phyloP scores from a whole-genome alignment of 768 basidiomycete species.

The Dentipellis fragilis region DNA sequence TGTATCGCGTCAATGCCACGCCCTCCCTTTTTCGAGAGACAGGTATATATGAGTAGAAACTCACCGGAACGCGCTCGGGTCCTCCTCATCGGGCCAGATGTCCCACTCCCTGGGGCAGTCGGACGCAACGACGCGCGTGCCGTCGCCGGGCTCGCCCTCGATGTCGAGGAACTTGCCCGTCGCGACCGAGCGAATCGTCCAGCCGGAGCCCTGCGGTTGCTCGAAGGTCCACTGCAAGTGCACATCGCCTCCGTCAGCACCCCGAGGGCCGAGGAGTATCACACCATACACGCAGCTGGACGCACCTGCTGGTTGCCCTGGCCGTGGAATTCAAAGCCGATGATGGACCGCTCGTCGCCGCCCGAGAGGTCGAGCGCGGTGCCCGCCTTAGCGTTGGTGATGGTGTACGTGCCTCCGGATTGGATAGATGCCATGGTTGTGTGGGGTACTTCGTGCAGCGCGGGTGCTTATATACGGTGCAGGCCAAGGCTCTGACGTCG shows the following conservation, averaged over 20 bases:
- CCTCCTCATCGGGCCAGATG: constrained; percentile 35
- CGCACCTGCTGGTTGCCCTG: constrained; percentile 41
- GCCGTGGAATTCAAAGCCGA: constrained; percentile 33
- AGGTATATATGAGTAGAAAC: too few species aligned
- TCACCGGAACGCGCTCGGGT: constrained; percentile 32
- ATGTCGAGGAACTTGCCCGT: constrained; percentile 32
- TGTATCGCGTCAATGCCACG: not conserved
- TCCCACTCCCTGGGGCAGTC: constrained; percentile 34
- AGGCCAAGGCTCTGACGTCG: too few species aligned
- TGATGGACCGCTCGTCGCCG: constrained; percentile 37
- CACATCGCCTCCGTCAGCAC: not conserved
- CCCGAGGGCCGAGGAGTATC: not conserved
- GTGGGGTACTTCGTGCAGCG: too few species aligned
- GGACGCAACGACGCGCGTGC: constrained; percentile 29
- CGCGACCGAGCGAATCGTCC: constrained; percentile 32
- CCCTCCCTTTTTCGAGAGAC: not conserved
- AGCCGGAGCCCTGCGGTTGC: constrained; percentile 25
- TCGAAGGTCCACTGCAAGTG: constrained; percentile 36
- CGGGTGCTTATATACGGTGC: too few species aligned
- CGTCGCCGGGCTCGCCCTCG: constrained; percentile 28
- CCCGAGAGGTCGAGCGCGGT: constrained; percentile 50
- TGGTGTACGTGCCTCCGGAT: constrained; percentile 29
- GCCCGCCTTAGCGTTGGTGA: constrained; percentile 41
- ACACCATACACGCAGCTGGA: not conserved
- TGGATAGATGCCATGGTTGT: constrained; percentile 14